A percentile compares a stretch with the other conserved stretches of the same genome.
Evolutionary conservation across 1,139 yeast species (phyloP).

Genomic region (Geotrichum phurueaensis): DNA sequence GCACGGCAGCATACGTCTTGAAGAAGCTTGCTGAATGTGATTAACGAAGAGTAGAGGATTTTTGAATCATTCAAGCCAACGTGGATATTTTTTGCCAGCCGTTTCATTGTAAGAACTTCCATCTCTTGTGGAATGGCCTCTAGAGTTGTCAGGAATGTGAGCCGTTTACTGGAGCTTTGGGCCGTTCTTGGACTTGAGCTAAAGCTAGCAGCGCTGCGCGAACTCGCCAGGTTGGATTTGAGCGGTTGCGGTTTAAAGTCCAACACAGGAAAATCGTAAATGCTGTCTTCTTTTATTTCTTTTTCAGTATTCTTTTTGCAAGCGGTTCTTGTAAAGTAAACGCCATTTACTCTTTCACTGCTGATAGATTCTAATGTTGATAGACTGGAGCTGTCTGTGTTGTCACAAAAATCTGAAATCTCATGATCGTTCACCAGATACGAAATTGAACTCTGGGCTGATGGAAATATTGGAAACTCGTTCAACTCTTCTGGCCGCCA

Average conservation of each 20-base stretch:
- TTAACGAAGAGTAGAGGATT: constrained; percentile 1
- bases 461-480: background rate
- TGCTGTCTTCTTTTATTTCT: background rate
- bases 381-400: background rate
- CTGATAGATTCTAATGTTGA: background rate
- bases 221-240: background rate
- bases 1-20: constrained; percentile 8
- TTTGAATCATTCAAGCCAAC: background rate
- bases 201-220: background rate
- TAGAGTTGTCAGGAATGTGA: constrained; percentile 8
- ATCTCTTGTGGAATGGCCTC: constrained; percentile 11
- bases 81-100: constrained; percentile 2
- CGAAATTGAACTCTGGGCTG: background rate
- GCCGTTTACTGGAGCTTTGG: background rate
- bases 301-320: background rate
- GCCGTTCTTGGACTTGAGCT: constrained; percentile 3
- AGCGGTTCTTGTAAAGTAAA: background rate
- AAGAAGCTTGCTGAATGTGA: background rate
- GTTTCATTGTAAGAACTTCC: constrained; percentile 7
- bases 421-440: background rate
- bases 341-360: background rate
- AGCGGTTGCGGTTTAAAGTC: background rate
- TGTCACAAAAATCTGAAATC: background rate
- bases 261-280: background rate
- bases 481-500: background rate